These are phyloP conservation scores for Stemphylium beticola DNA, from an alignment of 2,329 filamentous ascomycete genomes.

Conservation along the genomic window DNA sequence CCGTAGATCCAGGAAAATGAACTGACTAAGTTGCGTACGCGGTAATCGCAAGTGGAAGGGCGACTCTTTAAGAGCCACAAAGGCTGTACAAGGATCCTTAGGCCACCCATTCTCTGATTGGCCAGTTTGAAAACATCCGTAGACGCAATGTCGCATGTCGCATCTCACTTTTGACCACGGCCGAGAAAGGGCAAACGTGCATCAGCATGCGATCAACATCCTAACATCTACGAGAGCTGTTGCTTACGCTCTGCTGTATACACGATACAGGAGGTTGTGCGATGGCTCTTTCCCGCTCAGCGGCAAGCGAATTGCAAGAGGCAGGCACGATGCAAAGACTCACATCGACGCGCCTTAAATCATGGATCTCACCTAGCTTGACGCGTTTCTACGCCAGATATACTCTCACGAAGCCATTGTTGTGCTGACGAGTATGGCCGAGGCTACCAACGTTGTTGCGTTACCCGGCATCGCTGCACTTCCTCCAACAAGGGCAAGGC, in stretches of 20 bases:
- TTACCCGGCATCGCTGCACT: constrained; percentile 49
- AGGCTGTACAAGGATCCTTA: neutral
- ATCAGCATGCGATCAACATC: neutral
- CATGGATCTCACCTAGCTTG: constrained; percentile 3
- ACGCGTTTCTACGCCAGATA: neutral
- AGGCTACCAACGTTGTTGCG: neutral
- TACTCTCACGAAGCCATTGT: neutral
- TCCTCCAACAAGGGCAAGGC: constrained; percentile 54
- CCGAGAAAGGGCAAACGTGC: neutral
- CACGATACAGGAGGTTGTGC: constrained; percentile 2
- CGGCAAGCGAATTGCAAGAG: constrained; percentile 2
- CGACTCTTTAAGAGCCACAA: neutral
- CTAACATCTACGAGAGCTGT: neutral
- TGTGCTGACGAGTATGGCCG: constrained; percentile 17
- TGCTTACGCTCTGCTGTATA: neutral
- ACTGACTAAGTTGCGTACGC: neutral
- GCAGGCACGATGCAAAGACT: constrained; percentile 29
- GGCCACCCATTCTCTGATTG: constrained; percentile 23
- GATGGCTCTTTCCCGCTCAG: constrained; percentile 21
- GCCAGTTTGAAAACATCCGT: constrained; percentile 28
- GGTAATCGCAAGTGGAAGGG: neutral
- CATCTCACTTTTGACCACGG: neutral
- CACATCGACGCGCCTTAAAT: neutral
- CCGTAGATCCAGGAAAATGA: too few relatives aligned
- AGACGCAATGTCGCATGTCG: constrained; percentile 18